Evolutionary conservation across 805 yeast species (phyloP).

Genomic region (Yamadazyma kitorensis): DNA sequence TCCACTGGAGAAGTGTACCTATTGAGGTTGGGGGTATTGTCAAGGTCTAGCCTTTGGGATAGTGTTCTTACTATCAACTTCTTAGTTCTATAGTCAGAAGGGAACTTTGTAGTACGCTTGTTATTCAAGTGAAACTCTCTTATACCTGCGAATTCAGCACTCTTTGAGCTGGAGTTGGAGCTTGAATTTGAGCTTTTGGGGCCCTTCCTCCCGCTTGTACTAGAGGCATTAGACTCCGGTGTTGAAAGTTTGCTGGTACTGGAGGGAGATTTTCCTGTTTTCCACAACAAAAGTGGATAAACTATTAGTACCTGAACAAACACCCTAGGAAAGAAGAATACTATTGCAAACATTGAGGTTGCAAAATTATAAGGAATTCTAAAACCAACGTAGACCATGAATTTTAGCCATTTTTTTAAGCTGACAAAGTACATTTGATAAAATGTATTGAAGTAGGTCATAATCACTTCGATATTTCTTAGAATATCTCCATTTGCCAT

Average conservation of each 20-base stretch:
- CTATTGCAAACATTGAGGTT: conserved; percentile 12
- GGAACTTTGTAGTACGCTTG: neutral
- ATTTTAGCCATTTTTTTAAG: conserved; percentile 1
- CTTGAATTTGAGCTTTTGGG: no score
- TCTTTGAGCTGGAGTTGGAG: no score
- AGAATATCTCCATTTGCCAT: conserved; percentile 10
- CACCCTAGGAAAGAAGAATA: conserved; percentile 20
- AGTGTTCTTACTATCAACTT: conserved; percentile 1
- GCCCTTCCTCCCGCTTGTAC: no score
- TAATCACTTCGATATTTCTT: conserved; percentile 5
- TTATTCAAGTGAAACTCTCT: conserved; percentile 13
- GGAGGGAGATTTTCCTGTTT: no score
- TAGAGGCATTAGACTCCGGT: no score
- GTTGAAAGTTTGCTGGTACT: no score
- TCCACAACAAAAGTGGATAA: conserved; percentile 11
- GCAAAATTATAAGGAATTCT: conserved; percentile 18
- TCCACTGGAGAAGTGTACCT: no score
- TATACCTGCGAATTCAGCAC: conserved; percentile 7
- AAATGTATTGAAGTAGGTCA: neutral
- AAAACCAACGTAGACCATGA: conserved; percentile 4
- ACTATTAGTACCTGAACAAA: conserved; percentile 15
- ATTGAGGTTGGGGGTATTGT: neutral
- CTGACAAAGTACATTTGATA: neutral
- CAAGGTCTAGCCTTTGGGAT: neutral
- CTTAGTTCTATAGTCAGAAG: conserved; percentile 1